Percentiles rank a stretch among this genome's conserved stretches.
Conservation (phyloP, 192 early-diverging fungal genomes). For the Linnemannia zychae region DNA sequence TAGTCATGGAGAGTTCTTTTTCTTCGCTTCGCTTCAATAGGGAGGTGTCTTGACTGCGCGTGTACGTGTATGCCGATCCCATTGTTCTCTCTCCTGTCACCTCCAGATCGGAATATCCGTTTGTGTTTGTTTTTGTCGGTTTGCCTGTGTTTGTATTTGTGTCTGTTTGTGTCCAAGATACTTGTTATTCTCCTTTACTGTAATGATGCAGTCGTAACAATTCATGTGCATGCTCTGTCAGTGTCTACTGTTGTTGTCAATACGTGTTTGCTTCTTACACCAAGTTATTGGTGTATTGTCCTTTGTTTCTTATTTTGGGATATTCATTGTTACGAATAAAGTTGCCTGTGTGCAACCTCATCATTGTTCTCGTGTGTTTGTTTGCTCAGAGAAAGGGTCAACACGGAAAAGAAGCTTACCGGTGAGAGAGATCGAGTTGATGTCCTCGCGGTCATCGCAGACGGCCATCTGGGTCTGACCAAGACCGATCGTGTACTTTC, state of each 20-base stretch:
- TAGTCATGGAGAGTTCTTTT: not conserved
- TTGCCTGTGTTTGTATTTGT: not conserved
- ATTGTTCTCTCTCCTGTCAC: not conserved
- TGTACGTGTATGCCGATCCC: not conserved
- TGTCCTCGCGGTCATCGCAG: constrained; percentile 96
- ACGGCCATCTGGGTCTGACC: constrained; percentile 96
- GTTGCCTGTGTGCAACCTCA: not conserved
- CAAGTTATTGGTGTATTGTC: not conserved
- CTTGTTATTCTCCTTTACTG: too few species aligned
- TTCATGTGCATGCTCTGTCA: too few species aligned
- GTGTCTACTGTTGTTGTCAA: too few species aligned
- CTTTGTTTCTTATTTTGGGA: not conserved
- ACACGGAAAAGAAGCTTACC: constrained; percentile 60
- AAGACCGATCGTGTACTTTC: constrained; percentile 99
- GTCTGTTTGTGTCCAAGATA: not conserved
- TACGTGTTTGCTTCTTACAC: not conserved
- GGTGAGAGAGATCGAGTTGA: constrained; percentile 89
- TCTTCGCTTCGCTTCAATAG: not conserved
- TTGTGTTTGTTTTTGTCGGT: not conserved
- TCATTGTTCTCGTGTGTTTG: not conserved
- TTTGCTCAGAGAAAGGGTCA: not conserved
- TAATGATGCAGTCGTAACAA: too few species aligned
- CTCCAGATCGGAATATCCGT: not conserved
- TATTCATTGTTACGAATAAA: not conserved
- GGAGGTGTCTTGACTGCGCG: not conserved